Percentiles rank a stretch among this genome's conserved stretches.
Evolutionary conservation across 73 alveolate genomes (phyloP).

Genomic region (Tetrahymena borealis): DNA sequence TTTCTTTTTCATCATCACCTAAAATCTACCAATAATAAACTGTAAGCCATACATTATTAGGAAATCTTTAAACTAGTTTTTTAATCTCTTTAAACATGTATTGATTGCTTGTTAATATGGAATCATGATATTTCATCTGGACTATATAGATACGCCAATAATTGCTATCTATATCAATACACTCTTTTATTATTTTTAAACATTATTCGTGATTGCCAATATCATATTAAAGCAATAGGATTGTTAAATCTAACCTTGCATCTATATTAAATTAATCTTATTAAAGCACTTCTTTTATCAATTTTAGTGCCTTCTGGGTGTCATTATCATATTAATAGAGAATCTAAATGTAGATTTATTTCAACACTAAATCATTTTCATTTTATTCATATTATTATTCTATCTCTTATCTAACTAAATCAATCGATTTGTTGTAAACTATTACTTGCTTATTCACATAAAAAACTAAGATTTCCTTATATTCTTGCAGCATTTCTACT

Average conservation of each 20-base stretch:
- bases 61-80: neutral
- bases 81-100: neutral
- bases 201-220: neutral
- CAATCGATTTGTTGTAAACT: neutral
- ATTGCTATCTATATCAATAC: neutral
- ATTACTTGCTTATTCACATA: neutral
- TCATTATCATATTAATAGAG: neutral
- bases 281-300: neutral
- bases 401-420: neutral
- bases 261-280: neutral
- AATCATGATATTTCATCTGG: neutral
- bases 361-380: neutral
- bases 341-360: neutral
- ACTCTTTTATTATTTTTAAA: neutral
- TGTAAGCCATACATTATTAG: neutral
- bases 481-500: no score
- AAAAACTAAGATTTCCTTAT: neutral
- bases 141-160: neutral
- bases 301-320: neutral
- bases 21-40: neutral
- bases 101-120: neutral
- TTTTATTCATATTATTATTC: neutral
- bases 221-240: neutral
- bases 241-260: neutral
- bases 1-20: neutral